Evolutionary conservation across 768 basidiomycete genomes (phyloP).

Genomic region (Neoboletus magnificus): DNA sequence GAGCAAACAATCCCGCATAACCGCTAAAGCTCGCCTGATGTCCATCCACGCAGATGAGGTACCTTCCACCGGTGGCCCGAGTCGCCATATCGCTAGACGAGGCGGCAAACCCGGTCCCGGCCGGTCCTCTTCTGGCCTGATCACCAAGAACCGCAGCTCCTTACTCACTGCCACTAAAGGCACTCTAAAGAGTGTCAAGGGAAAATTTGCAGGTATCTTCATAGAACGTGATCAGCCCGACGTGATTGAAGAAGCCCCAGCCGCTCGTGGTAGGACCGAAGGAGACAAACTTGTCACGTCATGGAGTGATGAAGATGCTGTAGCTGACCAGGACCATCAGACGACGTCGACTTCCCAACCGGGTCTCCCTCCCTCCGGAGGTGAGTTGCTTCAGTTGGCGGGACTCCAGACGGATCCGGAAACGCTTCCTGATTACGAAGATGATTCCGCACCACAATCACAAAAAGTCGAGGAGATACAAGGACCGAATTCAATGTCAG

Average conservation of each 20-base stretch:
- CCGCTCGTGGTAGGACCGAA: not conserved
- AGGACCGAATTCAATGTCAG: constrained; percentile 1
- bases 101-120: constrained; percentile 47
- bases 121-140: constrained; percentile 45
- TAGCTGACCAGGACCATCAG: constrained; percentile 7
- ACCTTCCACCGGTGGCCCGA: constrained; percentile 11
- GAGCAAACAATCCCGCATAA: constrained; percentile 39
- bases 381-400: constrained; percentile 50
- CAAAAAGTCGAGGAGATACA: constrained; percentile 2
- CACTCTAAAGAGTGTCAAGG: constrained; percentile 47
- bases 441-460: constrained; percentile 30
- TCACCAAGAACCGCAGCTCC: constrained; percentile 45
- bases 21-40: constrained; percentile 48
- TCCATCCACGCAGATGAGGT: constrained; percentile 12
- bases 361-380: constrained; percentile 33
- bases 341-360: not conserved
- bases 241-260: constrained; percentile 16
- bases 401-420: constrained; percentile 43
- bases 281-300: constrained; percentile 10
- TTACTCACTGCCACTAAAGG: constrained; percentile 55
- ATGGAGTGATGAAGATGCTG: constrained; percentile 20
- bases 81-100: constrained; percentile 7
- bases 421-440: constrained; percentile 56
- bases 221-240: constrained; percentile 18
- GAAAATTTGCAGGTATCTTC: constrained; percentile 31